Conservation (phyloP, 306 rosid species). For the Quillaja saponaria region DNA sequence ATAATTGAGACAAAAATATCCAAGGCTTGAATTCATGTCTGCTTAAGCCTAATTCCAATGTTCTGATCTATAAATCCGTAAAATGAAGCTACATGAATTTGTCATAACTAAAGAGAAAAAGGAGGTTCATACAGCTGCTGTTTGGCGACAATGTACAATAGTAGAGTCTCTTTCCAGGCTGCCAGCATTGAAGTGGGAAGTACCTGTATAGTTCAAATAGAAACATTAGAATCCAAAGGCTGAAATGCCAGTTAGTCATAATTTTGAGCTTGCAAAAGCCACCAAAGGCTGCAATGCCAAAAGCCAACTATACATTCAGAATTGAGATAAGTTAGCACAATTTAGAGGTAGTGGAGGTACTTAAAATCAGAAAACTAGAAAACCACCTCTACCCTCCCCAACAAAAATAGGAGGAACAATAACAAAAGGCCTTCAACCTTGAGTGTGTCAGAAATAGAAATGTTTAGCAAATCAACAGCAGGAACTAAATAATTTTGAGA, state of each 20-base stretch:
- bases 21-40: neutral
- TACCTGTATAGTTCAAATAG: slow-evolving; percentile 42
- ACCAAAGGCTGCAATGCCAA: too few species aligned
- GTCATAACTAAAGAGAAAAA: slow-evolving; percentile 10
- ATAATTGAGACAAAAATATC: neutral
- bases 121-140: slow-evolving; percentile 46
- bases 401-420: neutral
- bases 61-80: neutral
- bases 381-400: too few species aligned
- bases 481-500: neutral
- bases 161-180: slow-evolving; percentile 53
- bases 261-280: too few species aligned
- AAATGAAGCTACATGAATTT: neutral
- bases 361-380: too few species aligned
- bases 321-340: neutral
- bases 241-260: too few species aligned
- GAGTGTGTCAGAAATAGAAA: too few species aligned
- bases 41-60: slow-evolving; percentile 9
- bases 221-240: slow-evolving; percentile 19
- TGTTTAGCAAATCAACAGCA: too few species aligned
- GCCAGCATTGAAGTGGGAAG: slow-evolving; percentile 46
- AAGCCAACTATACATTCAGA: neutral
- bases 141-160: slow-evolving; percentile 37
- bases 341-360: too few species aligned
- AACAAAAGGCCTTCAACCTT: neutral